Evolutionary conservation across 345 rosid genomes (phyloP).

Genomic region (Brassica nigra): DNA sequence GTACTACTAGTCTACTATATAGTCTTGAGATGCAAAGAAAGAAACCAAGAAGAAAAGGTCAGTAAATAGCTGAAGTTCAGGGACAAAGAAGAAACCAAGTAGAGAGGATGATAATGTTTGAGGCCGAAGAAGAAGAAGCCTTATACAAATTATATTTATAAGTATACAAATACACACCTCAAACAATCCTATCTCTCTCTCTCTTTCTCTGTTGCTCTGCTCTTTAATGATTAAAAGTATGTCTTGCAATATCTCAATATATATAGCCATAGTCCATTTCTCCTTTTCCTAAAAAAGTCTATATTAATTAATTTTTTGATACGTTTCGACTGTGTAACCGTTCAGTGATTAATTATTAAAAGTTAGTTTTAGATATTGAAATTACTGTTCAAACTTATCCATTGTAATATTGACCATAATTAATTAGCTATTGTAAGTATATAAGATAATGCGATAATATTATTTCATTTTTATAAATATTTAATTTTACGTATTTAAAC

Average conservation of each 20-base stretch:
- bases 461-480: neutral
- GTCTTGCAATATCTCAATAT: slow-evolving; percentile 3
- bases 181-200: slow-evolving; percentile 5
- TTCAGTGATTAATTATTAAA: neutral
- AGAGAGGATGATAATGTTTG: slow-evolving; percentile 29
- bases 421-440: neutral
- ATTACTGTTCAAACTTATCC: neutral
- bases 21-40: slow-evolving; percentile 33
- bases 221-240: slow-evolving; percentile 28
- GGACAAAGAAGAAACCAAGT: slow-evolving; percentile 29
- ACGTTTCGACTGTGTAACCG: neutral
- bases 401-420: neutral
- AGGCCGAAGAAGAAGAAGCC: slow-evolving; percentile 34
- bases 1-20: neutral
- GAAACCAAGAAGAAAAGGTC: slow-evolving; percentile 43
- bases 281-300: neutral
- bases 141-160: slow-evolving; percentile 5
- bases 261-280: slow-evolving; percentile 19
- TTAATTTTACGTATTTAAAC: neutral
- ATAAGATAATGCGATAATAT: neutral
- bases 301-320: neutral
- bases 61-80: slow-evolving; percentile 33
- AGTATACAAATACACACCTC: slow-evolving; percentile 24
- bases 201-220: slow-evolving; percentile 16
- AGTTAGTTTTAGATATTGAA: neutral